A percentile compares a stretch with the other conserved stretches of the same genome.
These are phyloP conservation scores for Nakazawaea holstii DNA, from an alignment of 805 yeast species.

Conservation along the genomic window DNA sequence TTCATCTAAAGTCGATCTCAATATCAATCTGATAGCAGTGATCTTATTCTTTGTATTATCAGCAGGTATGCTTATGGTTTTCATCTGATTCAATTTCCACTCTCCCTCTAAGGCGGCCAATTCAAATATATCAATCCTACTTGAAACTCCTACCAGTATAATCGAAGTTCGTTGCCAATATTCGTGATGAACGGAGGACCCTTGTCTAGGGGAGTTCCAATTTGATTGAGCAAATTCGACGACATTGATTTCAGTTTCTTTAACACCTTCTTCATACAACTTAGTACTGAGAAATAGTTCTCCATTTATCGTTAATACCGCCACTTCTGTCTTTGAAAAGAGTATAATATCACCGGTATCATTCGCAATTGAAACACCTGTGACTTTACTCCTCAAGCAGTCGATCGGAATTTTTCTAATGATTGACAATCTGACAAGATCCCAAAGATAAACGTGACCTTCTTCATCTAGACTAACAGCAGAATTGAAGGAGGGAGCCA, in stretches of 20 bases:
- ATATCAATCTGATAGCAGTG: constrained; percentile 27
- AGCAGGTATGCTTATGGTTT: constrained; percentile 17
- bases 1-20: constrained; percentile 25
- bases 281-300: constrained; percentile 23
- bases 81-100: constrained; percentile 21
- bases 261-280: constrained; percentile 17
- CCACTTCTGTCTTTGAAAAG: constrained; percentile 23
- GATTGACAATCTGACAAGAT: constrained; percentile 44
- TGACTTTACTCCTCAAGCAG: constrained; percentile 14
- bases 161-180: constrained; percentile 32
- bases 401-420: constrained; percentile 32
- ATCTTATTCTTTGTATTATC: constrained; percentile 17
- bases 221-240: constrained; percentile 17
- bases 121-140: constrained; percentile 27
- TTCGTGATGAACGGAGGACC: constrained; percentile 21
- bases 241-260: constrained; percentile 11
- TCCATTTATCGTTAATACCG: constrained; percentile 47
- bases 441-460: constrained; percentile 64
- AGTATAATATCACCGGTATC: constrained; percentile 50
- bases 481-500: constrained; percentile 47
- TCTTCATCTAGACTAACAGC: constrained; percentile 47
- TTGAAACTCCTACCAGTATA: constrained; percentile 29
- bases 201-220: constrained; percentile 8
- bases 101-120: constrained; percentile 18
- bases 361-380: constrained; percentile 41